These are phyloP conservation scores for Elsinoe australis DNA, from an alignment of 2,329 filamentous ascomycete genomes.

Conservation along the genomic window DNA sequence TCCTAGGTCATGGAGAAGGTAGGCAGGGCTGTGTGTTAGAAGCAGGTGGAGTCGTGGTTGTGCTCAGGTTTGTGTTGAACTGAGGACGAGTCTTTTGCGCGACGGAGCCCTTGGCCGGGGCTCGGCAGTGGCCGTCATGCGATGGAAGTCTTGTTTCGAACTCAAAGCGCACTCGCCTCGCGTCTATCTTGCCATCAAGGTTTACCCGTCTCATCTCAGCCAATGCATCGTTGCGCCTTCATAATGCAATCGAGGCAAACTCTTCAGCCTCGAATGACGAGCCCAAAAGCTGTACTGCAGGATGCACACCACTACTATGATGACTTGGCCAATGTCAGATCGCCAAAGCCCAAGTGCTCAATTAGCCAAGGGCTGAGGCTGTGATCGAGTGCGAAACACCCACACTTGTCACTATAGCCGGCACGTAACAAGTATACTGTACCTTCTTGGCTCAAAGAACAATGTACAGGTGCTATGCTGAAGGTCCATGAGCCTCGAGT, in stretches of 20 bases:
- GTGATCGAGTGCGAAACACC: constrained; percentile 4
- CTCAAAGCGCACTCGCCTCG: background rate
- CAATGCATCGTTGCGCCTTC: background rate
- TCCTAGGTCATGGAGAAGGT: background rate
- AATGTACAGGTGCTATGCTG: no score
- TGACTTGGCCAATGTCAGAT: background rate
- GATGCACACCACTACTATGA: no score
- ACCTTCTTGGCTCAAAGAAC: background rate
- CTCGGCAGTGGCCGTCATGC: background rate
- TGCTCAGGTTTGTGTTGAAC: background rate
- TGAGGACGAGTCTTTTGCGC: background rate
- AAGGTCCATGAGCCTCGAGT: no score
- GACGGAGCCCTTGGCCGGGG: background rate
- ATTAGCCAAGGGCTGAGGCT: constrained; percentile 12
- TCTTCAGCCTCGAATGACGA: no score
- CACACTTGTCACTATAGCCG: no score
- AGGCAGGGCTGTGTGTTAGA: constrained; percentile 1
- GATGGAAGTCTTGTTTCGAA: constrained; percentile 11
- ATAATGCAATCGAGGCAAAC: no score
- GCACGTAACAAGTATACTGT: no score
- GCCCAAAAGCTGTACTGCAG: no score
- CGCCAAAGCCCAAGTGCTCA: background rate
- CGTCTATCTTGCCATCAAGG: background rate
- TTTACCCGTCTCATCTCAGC: constrained; percentile 7
- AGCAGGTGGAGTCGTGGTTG: background rate